phyloP scores from a whole-genome alignment of 179 eudicot species.

The Heliamphora pulchella region DNA sequence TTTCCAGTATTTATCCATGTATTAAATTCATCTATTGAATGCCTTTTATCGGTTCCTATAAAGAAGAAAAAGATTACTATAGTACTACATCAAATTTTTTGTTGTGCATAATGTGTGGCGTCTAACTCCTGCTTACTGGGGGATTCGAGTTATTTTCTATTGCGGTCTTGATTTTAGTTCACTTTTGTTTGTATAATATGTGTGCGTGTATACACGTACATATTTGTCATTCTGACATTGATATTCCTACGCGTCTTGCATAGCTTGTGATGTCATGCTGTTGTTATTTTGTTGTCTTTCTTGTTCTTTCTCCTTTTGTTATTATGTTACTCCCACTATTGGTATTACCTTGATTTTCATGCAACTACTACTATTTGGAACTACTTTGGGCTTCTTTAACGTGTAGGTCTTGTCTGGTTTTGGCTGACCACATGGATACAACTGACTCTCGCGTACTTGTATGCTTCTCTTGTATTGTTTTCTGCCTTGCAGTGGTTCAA shows the following conservation, averaged over 20 bases:
- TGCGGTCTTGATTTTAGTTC: not conserved
- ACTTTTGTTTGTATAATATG: not conserved
- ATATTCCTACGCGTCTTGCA: too few relatives aligned
- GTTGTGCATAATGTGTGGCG: not conserved
- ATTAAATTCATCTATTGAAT: too few relatives aligned
- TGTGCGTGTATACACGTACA: not conserved
- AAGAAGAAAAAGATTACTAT: not conserved
- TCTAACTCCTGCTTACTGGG: not conserved
- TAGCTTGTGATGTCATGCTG: not conserved
- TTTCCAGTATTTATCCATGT: not conserved
- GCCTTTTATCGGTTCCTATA: not conserved
- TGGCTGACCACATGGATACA: not conserved
- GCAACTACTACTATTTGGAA: not conserved
- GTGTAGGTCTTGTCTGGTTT: not conserved
- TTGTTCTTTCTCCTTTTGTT: not conserved
- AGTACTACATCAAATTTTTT: not conserved
- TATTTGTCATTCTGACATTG: too few relatives aligned
- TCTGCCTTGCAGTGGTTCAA: constrained; percentile 77
- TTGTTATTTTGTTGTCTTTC: not conserved
- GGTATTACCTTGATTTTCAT: not conserved
- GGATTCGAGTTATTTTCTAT: not conserved
- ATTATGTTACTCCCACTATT: not conserved
- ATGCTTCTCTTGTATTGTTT: constrained; percentile 1
- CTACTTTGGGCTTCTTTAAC: not conserved
- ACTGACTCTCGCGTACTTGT: not conserved